Evolutionary conservation across 2,329 filamentous ascomycete species (phyloP), one percentile per base, ranked within the genome.

Genomic region (Pleoardoris graminearum): DNA sequence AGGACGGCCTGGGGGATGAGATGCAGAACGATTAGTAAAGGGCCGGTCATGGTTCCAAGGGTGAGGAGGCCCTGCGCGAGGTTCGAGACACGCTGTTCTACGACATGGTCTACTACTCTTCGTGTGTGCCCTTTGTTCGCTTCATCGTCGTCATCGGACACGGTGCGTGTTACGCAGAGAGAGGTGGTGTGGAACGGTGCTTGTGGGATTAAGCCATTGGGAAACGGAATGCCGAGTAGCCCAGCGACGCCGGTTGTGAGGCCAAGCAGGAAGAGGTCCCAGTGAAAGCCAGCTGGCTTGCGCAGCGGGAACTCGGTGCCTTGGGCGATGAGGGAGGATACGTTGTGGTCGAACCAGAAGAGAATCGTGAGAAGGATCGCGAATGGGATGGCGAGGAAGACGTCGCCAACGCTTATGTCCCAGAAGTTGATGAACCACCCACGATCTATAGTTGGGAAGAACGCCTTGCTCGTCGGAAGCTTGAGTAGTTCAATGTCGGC

Each of bases 291-390:
- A 0, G 80, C 81, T 0, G 82, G 82, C 58, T 85, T 84, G 47
- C 77, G 77, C 10, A 85, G 71, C 0, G 82, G 82, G 42, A 80
- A 84, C 22, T 82, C 76, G 22, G 77, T 78, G 12, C 79, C 81
- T 67, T 84, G 82, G 0, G 82, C 81, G 8, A 79, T 82, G 27
- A 85, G 73, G 21, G 79, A 81, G 54, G 79, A 82, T 46, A 84
- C 66, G 47, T 94, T 95, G 67, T 95, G 91, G 66, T 95, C 91
- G 69, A 94, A 95, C 77, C 88, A 95, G 69, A 96, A 96, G 4
- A 96, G 76, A 19, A 95, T 85, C 0, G 91, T 96, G 14, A 96
- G 78, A 1, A 96, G 77, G 29, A 95, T 67, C 0, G 90, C 91
- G 75, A 96, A 96, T 0, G 91, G 91, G n/a, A 95, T 82, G 1